Evolutionary conservation across 2,329 filamentous ascomycete species (phyloP).

Genomic region (Xylaria multiplex): DNA sequence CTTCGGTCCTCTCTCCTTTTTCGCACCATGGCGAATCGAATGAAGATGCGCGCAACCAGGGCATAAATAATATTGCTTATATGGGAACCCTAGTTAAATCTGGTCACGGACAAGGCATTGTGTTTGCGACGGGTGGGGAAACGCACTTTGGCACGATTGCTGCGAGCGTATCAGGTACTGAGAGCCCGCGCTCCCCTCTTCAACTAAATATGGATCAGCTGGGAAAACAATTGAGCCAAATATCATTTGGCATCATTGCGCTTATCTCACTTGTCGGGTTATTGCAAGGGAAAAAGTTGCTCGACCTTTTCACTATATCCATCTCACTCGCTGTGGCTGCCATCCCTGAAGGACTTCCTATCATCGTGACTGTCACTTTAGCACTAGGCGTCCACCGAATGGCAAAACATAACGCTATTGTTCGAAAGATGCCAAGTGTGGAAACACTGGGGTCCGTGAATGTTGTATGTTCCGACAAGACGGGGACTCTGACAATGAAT

Average conservation of each 20-base stretch:
- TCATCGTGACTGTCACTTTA: conserved; percentile 97
- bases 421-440: conserved; percentile 93
- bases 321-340: conserved; percentile 96
- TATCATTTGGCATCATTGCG: conserved; percentile 93
- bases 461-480: conserved; percentile 99
- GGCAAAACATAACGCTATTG: conserved; percentile 94
- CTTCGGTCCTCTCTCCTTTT: conserved; percentile 60
- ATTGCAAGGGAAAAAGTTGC: conserved; percentile 84
- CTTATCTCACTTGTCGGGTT: conserved; percentile 92
- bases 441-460: conserved; percentile 99
- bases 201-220: conserved; percentile 98
- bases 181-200: conserved; percentile 91
- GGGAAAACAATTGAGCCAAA: conserved; percentile 94
- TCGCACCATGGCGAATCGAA: conserved; percentile 68
- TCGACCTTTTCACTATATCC: conserved; percentile 98
- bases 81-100: conserved; percentile 98
- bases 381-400: conserved; percentile 95
- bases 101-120: conserved; percentile 92
- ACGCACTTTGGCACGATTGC: conserved; percentile 98
- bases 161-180: conserved; percentile 91
- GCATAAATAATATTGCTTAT: conserved; percentile 91
- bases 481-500: conserved; percentile 93
- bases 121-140: conserved; percentile 93
- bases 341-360: conserved; percentile 94
- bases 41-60: conserved; percentile 74